These are phyloP conservation scores for Vachellia collinsii DNA, from an alignment of 306 rosid species.

Conservation along the genomic window DNA sequence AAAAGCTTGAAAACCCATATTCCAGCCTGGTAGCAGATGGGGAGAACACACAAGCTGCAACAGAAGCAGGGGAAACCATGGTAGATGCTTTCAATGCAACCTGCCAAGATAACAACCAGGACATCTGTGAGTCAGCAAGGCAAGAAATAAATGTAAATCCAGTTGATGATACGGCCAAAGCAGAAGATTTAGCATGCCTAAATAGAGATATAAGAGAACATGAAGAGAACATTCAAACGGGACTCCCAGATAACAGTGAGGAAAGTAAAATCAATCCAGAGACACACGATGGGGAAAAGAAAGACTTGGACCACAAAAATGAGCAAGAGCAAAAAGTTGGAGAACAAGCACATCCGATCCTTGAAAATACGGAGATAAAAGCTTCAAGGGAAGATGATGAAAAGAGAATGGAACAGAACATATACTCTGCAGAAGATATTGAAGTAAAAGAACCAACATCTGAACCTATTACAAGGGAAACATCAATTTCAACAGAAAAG, in stretches of 20 bases:
- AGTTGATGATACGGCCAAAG: constrained; percentile 18
- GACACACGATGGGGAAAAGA: constrained; percentile 13
- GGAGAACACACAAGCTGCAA: constrained; percentile 7
- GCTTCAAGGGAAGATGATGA: constrained; percentile 12
- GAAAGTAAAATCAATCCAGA: constrained; percentile 11
- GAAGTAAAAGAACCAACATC: constrained; percentile 16
- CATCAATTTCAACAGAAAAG: constrained; percentile 34
- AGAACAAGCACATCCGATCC: neutral
- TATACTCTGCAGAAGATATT: constrained; percentile 16
- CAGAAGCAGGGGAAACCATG: constrained; percentile 14
- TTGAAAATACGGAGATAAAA: constrained; percentile 31
- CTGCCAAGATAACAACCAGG: constrained; percentile 22
- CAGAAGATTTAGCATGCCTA: constrained; percentile 23
- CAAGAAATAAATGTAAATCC: neutral
- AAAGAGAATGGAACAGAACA: neutral
- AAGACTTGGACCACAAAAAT: constrained; percentile 24
- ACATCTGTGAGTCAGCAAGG: constrained; percentile 12
- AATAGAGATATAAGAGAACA: constrained; percentile 9
- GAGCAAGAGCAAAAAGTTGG: constrained; percentile 28
- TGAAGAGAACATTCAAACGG: constrained; percentile 18
- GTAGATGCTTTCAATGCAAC: constrained; percentile 13
- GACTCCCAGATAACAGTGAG: constrained; percentile 17
- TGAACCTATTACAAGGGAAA: neutral
- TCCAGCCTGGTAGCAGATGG: constrained; percentile 10
- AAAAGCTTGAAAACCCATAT: constrained; percentile 29